phyloP scores from a whole-genome alignment of 1,139 yeast genomes.

The Debaryomyces udenii region DNA sequence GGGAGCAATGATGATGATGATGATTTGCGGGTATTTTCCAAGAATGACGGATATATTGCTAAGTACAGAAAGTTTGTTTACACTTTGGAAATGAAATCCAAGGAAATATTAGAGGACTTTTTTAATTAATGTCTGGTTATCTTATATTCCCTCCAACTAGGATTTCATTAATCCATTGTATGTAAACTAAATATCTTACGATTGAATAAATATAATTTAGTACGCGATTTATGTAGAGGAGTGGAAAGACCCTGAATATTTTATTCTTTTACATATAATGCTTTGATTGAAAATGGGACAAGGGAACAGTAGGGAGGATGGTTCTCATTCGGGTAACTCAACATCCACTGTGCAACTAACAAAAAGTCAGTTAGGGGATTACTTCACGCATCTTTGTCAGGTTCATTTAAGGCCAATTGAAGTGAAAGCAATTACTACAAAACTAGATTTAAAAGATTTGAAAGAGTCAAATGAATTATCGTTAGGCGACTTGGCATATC shows the following conservation, averaged over 20 bases:
- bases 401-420: constrained; percentile 30
- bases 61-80: constrained; percentile 26
- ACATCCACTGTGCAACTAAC: constrained; percentile 19
- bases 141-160: background rate
- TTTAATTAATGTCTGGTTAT: constrained; percentile 15
- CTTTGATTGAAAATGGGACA: constrained; percentile 11
- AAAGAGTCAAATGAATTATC: constrained; percentile 22
- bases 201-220: no score
- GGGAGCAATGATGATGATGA: constrained; percentile 23
- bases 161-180: background rate
- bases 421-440: constrained; percentile 23
- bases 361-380: constrained; percentile 21
- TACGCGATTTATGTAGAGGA: no score
- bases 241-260: no score
- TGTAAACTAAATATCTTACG: no score
- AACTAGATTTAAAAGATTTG: constrained; percentile 24
- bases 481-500: constrained; percentile 25
- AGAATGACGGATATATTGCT: constrained; percentile 24
- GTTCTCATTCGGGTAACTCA: background rate
- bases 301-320: constrained; percentile 19
- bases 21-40: constrained; percentile 31
- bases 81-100: constrained; percentile 36
- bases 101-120: constrained; percentile 30
- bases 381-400: constrained; percentile 26
- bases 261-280: no score